Evolutionary conservation across 1,139 yeast genomes (phyloP).

Genomic region (Tardiomyces blankii): DNA sequence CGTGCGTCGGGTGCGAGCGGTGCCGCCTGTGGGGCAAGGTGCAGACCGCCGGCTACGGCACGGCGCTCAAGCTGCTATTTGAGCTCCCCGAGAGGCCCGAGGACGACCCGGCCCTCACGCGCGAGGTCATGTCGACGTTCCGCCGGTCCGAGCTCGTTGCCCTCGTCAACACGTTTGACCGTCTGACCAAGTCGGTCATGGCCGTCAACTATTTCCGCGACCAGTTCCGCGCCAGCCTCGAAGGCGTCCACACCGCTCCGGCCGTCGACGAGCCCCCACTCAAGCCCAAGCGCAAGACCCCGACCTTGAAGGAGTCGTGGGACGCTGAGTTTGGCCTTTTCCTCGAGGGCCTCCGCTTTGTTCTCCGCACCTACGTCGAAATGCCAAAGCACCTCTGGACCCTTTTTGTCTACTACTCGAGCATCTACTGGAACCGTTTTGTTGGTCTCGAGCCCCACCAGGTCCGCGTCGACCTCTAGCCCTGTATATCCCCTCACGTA

Average conservation of each 20-base stretch:
- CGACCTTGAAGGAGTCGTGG: conserved; percentile 34
- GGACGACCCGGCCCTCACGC: conserved; percentile 28
- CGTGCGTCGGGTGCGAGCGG: conserved; percentile 96
- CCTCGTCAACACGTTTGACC: conserved; percentile 80
- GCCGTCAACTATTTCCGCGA: conserved; percentile 53
- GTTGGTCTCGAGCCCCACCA: conserved; percentile 35
- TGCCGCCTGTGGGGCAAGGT: conserved; percentile 97
- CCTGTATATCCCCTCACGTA: neutral
- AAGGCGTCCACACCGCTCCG: conserved; percentile 6
- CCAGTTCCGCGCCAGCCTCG: conserved; percentile 6
- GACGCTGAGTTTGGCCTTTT: conserved; percentile 46
- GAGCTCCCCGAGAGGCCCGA: conserved; percentile 49
- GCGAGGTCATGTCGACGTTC: conserved; percentile 34
- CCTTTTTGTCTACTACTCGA: conserved; percentile 36
- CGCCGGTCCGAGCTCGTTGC: conserved; percentile 86
- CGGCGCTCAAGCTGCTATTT: conserved; percentile 81
- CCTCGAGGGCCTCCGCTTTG: conserved; percentile 52
- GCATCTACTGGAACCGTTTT: conserved; percentile 61
- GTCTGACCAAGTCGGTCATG: conserved; percentile 74
- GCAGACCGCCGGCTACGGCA: conserved; percentile 95
- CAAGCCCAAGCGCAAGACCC: conserved; percentile 16
- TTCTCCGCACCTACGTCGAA: conserved; percentile 52
- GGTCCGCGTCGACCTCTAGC: neutral
- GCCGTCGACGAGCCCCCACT: conserved; percentile 13
- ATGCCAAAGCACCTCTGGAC: conserved; percentile 57